Evolutionary conservation across 2,329 filamentous ascomycete genomes (phyloP), one percentile per base, ranked within the genome.

Genomic region (Pyrenophora graminea): DNA sequence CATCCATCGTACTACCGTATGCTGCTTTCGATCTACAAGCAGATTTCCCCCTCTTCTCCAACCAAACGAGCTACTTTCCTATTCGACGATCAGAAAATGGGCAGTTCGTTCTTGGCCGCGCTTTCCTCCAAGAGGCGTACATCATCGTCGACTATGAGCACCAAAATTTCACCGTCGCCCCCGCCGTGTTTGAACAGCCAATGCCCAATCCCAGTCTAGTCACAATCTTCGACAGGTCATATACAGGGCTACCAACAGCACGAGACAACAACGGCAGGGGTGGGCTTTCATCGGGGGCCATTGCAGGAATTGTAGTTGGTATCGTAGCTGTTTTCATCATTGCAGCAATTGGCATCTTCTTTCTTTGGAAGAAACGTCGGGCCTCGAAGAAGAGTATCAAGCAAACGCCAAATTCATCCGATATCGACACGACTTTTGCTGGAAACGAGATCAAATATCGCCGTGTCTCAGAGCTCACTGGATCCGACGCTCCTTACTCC

Each of bases 41-140:
- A 2, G 51, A 41, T 13, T 53, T 38, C 13, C 62, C 58, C 0
- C 53, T 62, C 27, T 52, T 21, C n/a, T 6, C 13, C 13, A 30
- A 45, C 3, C 54, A 62, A 15, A 12, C 23, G 60, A 48, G 12
- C 59, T 74, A 71, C 23, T 69, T 74, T 32, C 68, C 71, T 0
- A 63, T 73, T 43, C 66, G 58, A 39, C 64, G 57, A 21, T 67
- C 70, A 0, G 48, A 49, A 1, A 60, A 61, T 15, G 65, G 64
- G 0, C 18, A 56, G 0, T 66, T 48, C 19, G 62, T 71, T 3
- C 50, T 75, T 1, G 72, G 72, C 0, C 68, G 72, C 2, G 61
- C 71, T 0, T 68, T 75, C 23, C 45, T 75, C 0, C 72, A 75
- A 42, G 71, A 74, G 49, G 65, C 72, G 1, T 74, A 75, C 31